Evolutionary conservation across 306 rosid genomes (phyloP), one percentile per base, ranked within the genome.

Genomic region (Cucurbita pepo): DNA sequence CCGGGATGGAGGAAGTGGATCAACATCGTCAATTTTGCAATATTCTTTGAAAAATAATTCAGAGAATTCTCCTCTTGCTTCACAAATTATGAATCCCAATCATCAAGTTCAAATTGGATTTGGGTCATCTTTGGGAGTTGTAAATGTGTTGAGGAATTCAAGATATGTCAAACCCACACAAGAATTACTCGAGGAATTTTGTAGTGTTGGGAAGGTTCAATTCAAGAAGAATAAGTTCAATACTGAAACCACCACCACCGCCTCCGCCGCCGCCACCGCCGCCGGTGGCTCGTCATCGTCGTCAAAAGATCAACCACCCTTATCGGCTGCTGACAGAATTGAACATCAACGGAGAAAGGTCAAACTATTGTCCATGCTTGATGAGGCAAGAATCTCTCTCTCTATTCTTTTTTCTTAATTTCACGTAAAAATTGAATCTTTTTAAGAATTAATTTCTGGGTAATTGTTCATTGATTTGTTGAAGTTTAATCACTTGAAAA

Each of bases 331-430:
- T 21, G 78, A 75, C 25, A 61, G 78, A 66, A 75, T 75, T 21
- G 78, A 75, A 25, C 78, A 75, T 61, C 78, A 75, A 8, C 41
- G 78, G 62, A 75, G 78, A 38, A 75, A 75, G 78, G 78, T 75
- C 78, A 75, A 75, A 75, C 73, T 75, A 38, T 53, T 75, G 56
- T 75, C 78, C 61, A 75, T 75, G 78, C 78, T 75, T 75, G 78
- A 75, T 50, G 78, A 75, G 78, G 78, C 36, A 75, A 13, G 73
- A 75, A 30, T 75, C 61, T 75, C 72, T 59, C 72, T 75, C 57
- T 61, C 48, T 43, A 7, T 8, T n/a, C 4, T 13, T 8, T 4
- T 1, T 44, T 61, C 48, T n/a, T 6, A 61, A 61, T 36, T 59
- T 75, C 30, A 34, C 50, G 19, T 67, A 21, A 69, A 48, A 69